Evolutionary conservation across 768 basidiomycete species (phyloP).

Genomic region (Termitomyces sp.): DNA sequence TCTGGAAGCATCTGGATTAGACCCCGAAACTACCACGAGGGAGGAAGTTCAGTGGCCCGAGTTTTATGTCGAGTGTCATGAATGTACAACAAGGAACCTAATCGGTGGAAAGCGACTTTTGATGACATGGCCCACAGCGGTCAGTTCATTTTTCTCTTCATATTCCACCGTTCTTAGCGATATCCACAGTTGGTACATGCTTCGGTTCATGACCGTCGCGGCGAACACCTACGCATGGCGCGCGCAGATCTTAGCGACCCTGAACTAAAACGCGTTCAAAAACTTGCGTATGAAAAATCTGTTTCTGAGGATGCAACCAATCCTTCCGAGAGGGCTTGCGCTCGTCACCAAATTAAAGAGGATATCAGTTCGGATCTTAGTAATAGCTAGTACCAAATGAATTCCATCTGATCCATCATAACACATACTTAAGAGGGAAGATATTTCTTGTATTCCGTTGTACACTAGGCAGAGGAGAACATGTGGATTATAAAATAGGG

Average conservation of each 20-base stretch:
- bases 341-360: too few relatives aligned
- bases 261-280: background rate
- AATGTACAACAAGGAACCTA: background rate
- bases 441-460: background rate
- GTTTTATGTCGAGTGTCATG: slow-evolving; percentile 3
- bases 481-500: background rate
- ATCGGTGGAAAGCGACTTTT: background rate
- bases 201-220: background rate
- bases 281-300: too few relatives aligned
- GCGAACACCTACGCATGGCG: background rate
- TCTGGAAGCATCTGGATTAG: slow-evolving; percentile 6
- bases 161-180: background rate
- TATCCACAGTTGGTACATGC: background rate
- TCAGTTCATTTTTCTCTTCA: background rate
- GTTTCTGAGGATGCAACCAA: too few relatives aligned
- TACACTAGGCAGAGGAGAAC: background rate
- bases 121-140: slow-evolving; percentile 4
- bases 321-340: too few relatives aligned
- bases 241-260: background rate
- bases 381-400: background rate
- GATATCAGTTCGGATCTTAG: too few relatives aligned
- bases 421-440: background rate
- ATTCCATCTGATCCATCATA: background rate
- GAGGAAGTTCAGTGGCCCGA: background rate
- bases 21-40: background rate